phyloP scores from a whole-genome alignment of 2,329 filamentous ascomycete genomes.

The Pleomassaria siparia region DNA sequence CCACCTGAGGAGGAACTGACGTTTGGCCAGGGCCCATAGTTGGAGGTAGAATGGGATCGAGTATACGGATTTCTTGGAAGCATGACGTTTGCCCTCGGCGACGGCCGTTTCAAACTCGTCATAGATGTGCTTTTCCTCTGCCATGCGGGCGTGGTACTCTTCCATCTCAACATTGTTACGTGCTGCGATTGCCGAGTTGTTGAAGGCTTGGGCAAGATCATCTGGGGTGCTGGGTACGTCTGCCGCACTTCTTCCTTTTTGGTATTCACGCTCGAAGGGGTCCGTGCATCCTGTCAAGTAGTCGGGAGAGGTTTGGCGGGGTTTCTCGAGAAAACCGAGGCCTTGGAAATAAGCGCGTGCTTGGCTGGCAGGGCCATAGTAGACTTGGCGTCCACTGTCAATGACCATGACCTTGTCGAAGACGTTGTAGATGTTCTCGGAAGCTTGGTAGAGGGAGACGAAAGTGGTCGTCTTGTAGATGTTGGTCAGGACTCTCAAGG shows the following conservation, averaged over 20 bases:
- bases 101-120: constrained; percentile 78
- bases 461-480: constrained; percentile 83
- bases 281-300: constrained; percentile 83
- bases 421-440: constrained; percentile 75
- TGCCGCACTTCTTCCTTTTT: constrained; percentile 63
- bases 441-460: constrained; percentile 83
- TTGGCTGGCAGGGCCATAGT: constrained; percentile 68
- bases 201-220: constrained; percentile 69
- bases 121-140: constrained; percentile 66
- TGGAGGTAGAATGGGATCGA: constrained; percentile 81
- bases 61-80: constrained; percentile 74
- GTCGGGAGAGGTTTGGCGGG: constrained; percentile 77
- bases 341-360: constrained; percentile 75
- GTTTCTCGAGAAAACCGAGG: constrained; percentile 73
- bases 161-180: constrained; percentile 66
- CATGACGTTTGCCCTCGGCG: constrained; percentile 75
- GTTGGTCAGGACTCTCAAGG: constrained; percentile 66
- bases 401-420: constrained; percentile 87
- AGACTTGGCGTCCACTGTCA: constrained; percentile 73
- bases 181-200: constrained; percentile 61
- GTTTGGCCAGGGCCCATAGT: constrained; percentile 78
- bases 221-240: constrained; percentile 71
- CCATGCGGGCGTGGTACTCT: constrained; percentile 65
- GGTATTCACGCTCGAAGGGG: constrained; percentile 78
- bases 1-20: constrained; percentile 82